Evolutionary conservation across 2,329 filamentous ascomycete genomes (phyloP), one percentile per base, ranked within the genome.

Genomic region (Colletotrichum sp.): DNA sequence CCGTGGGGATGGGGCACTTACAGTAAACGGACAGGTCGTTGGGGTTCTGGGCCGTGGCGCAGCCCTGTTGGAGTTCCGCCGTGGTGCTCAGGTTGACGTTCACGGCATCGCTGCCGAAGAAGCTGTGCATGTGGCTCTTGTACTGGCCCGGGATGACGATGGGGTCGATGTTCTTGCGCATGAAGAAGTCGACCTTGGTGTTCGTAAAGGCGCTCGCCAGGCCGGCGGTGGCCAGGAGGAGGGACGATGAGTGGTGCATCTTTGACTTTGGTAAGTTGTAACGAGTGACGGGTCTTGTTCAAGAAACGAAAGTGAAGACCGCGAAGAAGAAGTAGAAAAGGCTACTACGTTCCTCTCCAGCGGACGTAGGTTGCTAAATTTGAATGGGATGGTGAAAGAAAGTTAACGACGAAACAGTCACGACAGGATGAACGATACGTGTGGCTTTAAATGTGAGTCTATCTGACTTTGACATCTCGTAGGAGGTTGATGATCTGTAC

Each of bases 21-120:
- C 85, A 88, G 81, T 88, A 88, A 9, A 84, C 79, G 1, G 84
- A 86, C 4, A 87, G 77, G 67, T 87, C 86, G 75, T 88, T 88
- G 12, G 85, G 83, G 79, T 88, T 87, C 70, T 86, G 80, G 3
- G 82, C 85, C 11, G 82, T 84, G 6, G 86, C 83, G 79, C 86
- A 88, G 6, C 86, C 85, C 11, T 79, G 76, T 63, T 85, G 85
- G 57, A 61, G 65, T 27, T 83, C 22, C 87, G 82, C 74, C 72
- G 71, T 11, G 8, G 81, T 80, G 25, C 77, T 81, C n/a, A 81
- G 81, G 69, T 82, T 77, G 75, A 79, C 79, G 4, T 80, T 84
- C 32, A 82, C 77, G 19, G 78, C 79, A 61, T 84, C 82, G 63
- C 81, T 83, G 36, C 83, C 82, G 69, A 84, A 84, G 77, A 82